Evolutionary conservation across 441 rosid genomes (phyloP).

Genomic region (Sinapis alba): DNA sequence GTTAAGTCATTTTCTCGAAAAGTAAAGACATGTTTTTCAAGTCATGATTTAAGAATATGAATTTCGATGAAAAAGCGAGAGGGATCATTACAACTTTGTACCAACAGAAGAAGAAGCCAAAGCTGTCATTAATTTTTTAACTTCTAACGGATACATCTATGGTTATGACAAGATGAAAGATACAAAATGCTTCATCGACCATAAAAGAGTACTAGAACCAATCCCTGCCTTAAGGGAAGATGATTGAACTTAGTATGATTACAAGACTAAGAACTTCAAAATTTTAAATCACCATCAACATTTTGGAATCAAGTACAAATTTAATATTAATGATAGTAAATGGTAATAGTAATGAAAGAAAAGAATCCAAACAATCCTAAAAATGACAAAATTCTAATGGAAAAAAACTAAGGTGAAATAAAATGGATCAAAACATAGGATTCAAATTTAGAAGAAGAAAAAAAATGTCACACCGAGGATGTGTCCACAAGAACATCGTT

Average conservation of each 20-base stretch:
- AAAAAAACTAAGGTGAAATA: slow-evolving; percentile 24
- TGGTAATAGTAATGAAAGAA: slow-evolving; percentile 38
- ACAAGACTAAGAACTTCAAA: neutral
- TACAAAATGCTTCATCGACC: slow-evolving; percentile 39
- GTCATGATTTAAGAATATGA: slow-evolving; percentile 39
- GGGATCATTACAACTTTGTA: slow-evolving; percentile 35
- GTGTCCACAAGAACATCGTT: slow-evolving; percentile 87
- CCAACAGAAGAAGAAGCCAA: slow-evolving; percentile 24
- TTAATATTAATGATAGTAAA: slow-evolving; percentile 33
- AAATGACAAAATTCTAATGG: slow-evolving; percentile 48
- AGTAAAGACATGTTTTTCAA: slow-evolving; percentile 29
- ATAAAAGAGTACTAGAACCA: neutral
- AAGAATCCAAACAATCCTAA: slow-evolving; percentile 87
- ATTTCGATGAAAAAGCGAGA: slow-evolving; percentile 24
- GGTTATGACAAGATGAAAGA: slow-evolving; percentile 24
- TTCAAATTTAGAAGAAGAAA: neutral
- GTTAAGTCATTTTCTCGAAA: slow-evolving; percentile 35
- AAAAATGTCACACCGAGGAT: slow-evolving; percentile 66
- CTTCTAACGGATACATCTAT: slow-evolving; percentile 17
- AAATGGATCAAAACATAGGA: slow-evolving; percentile 22
- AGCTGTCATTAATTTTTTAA: slow-evolving; percentile 30
- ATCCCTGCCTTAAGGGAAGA: neutral
- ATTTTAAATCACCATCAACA: neutral
- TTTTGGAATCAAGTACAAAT: slow-evolving; percentile 47
- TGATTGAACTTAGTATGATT: neutral